Percentiles rank a stretch among this genome's conserved stretches.
Conservation (phyloP, 2,329 filamentous ascomycete species). For the Colletotrichum godetiae region DNA sequence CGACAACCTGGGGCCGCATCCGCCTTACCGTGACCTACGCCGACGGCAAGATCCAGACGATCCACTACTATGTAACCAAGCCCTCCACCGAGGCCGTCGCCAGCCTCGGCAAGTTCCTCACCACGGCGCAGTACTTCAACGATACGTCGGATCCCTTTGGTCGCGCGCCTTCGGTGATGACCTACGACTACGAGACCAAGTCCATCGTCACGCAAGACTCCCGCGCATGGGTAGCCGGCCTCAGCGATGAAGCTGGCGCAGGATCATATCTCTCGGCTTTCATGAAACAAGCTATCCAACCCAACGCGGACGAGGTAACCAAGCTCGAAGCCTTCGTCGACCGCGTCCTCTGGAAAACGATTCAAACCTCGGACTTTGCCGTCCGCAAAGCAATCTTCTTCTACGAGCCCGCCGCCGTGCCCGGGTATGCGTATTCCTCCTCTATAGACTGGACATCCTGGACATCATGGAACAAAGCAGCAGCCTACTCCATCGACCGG, state of each 20-base stretch:
- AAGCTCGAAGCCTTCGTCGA: slow-evolving; percentile 66
- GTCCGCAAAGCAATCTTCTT: slow-evolving; percentile 68
- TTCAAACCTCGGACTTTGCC: slow-evolving; percentile 57
- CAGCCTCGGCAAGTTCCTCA: slow-evolving; percentile 64
- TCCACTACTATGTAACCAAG: slow-evolving; percentile 68
- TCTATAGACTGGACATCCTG: slow-evolving; percentile 60
- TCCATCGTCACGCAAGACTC: slow-evolving; percentile 57
- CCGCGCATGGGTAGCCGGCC: slow-evolving; percentile 68
- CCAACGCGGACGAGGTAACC: slow-evolving; percentile 58
- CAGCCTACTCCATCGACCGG: slow-evolving; percentile 58
- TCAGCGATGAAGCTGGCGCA: slow-evolving; percentile 69
- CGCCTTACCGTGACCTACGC: slow-evolving; percentile 59
- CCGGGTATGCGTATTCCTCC: slow-evolving; percentile 56
- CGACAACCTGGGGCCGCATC: slow-evolving; percentile 59
- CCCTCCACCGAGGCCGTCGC: slow-evolving; percentile 53
- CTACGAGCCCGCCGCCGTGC: slow-evolving; percentile 59
- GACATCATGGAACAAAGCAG: slow-evolving; percentile 61
- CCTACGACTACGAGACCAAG: slow-evolving; percentile 63
- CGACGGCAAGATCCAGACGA: slow-evolving; percentile 59
- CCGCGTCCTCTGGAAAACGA: slow-evolving; percentile 59
- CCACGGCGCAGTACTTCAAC: slow-evolving; percentile 63
- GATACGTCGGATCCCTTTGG: slow-evolving; percentile 64
- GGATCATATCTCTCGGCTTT: slow-evolving; percentile 65
- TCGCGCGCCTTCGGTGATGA: slow-evolving; percentile 65
- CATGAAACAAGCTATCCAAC: slow-evolving; percentile 65